Conservation (phyloP, 148 eudicot genomes). For the Rhododendron simsii region DNA sequence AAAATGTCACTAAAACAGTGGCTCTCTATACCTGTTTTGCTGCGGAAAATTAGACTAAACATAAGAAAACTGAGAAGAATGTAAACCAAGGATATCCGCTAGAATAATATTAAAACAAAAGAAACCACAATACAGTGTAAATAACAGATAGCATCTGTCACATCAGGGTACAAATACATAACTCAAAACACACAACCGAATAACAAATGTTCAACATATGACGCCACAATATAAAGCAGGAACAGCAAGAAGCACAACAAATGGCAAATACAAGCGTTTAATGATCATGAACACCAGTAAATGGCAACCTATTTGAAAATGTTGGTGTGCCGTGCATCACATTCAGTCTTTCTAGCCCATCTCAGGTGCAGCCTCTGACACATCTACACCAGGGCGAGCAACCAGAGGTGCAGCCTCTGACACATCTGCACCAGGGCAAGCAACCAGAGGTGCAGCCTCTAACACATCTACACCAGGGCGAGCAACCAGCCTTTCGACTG, state of each 20-base stretch:
- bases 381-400: constrained; percentile 10
- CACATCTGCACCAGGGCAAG: constrained; percentile 9
- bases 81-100: not conserved
- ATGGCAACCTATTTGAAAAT: not conserved
- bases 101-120: not conserved
- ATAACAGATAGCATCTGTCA: not conserved
- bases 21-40: too few species aligned
- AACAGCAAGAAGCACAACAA: not conserved
- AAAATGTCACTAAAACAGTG: too few species aligned
- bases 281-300: not conserved
- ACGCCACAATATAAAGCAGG: not conserved
- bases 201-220: not conserved
- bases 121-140: not conserved
- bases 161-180: not conserved
- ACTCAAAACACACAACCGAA: not conserved
- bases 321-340: not conserved
- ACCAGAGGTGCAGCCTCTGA: constrained; percentile 26
- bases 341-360: constrained; percentile 13
- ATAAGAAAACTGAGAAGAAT: not conserved
- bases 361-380: constrained; percentile 19
- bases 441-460: constrained; percentile 33
- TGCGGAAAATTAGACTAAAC: not conserved
- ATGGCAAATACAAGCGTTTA: not conserved
- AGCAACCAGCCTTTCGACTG: constrained; percentile 68
- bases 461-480: constrained; percentile 16